Base-by-base conservation (phyloP, 352 stramenopile genomes). In the Vaucheria bursata region DNA sequence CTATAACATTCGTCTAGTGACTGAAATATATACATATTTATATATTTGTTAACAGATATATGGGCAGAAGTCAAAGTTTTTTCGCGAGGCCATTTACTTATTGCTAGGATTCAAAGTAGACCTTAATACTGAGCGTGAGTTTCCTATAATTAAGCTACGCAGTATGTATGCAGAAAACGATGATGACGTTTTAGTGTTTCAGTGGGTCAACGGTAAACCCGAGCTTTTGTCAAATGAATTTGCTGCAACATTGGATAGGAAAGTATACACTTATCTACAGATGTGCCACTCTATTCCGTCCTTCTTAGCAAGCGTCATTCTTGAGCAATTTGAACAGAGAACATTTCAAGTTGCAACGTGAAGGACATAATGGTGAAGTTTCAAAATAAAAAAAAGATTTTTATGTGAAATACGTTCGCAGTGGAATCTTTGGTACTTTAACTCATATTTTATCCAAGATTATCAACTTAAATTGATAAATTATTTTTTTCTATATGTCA, bases 311-410 rank as follows among this genome's bases (percentile, higher is more conserved):
- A 92, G 86, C n/a, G 83, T 95, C 25, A 93, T 90, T 38, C 83
- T 94, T 59, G 86, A 92, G 83, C 84, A 94, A 29, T 95, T 95
- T 71, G 90, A 94, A 83, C 92, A 92, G 77, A 88, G 93, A 78
- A 95, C 91, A 0, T 94, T 94, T 75, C 65, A 72, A 50, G 5
- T 12, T 50, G 5, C 5, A 12, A 12, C 39, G 39, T n/a, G n/a
- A n/a, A n/a, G n/a, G n/a, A n/a, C n/a, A n/a, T n/a, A n/a, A n/a
- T n/a, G n/a, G n/a, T n/a, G n/a, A n/a, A n/a, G n/a, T n/a, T n/a
- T n/a, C n/a, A n/a, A n/a, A n/a, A n/a, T n/a, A n/a, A n/a, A n/a
- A n/a, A n/a, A n/a, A n/a, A n/a, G n/a, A n/a, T n/a, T n/a, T n/a
- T n/a, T n/a, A n/a, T n/a, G n/a, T n/a, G n/a, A n/a, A n/a, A n/a